These are phyloP conservation scores for Scleroderma citrinum DNA, from an alignment of 768 basidiomycete genomes.

Conservation along the genomic window DNA sequence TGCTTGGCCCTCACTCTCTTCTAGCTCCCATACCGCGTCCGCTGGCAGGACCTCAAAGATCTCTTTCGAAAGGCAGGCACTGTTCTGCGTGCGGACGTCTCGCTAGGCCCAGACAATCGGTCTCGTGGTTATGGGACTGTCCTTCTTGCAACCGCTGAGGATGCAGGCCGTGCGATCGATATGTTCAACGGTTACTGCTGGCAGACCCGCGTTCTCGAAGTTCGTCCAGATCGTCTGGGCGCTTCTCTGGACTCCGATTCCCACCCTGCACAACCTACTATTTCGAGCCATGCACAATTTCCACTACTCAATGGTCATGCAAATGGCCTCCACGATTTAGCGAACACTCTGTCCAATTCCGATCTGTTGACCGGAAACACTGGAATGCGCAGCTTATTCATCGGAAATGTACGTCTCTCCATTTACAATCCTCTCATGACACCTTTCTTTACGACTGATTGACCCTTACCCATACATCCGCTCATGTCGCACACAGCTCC, in stretches of 20 bases:
- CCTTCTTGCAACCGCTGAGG: constrained; percentile 88
- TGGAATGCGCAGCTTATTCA: constrained; percentile 62
- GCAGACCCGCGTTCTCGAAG: constrained; percentile 91
- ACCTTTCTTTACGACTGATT: constrained; percentile 3
- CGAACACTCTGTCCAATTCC: constrained; percentile 10
- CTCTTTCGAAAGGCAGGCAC: constrained; percentile 94
- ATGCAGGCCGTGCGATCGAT: constrained; percentile 90
- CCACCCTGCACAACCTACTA: not conserved
- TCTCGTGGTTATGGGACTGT: constrained; percentile 94
- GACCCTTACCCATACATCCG: not conserved
- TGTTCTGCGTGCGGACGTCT: constrained; percentile 72
- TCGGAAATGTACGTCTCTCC: constrained; percentile 70
- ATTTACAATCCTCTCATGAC: not conserved
- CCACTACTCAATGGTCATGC: constrained; percentile 8
- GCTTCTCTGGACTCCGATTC: constrained; percentile 22
- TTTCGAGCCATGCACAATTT: not conserved
- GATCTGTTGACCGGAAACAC: constrained; percentile 25
- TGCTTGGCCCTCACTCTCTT: not conserved
- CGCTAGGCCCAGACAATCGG: constrained; percentile 83
- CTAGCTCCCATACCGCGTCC: constrained; percentile 91
- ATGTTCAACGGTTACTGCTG: constrained; percentile 97
- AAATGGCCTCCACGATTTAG: constrained; percentile 15
- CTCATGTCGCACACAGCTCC: constrained; percentile 49
- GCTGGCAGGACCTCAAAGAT: constrained; percentile 99
- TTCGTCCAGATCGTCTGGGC: constrained; percentile 75